These are phyloP conservation scores for Sporobolus alterniflorus DNA, from an alignment of 202 grass and related monocot species.

Conservation along the genomic window DNA sequence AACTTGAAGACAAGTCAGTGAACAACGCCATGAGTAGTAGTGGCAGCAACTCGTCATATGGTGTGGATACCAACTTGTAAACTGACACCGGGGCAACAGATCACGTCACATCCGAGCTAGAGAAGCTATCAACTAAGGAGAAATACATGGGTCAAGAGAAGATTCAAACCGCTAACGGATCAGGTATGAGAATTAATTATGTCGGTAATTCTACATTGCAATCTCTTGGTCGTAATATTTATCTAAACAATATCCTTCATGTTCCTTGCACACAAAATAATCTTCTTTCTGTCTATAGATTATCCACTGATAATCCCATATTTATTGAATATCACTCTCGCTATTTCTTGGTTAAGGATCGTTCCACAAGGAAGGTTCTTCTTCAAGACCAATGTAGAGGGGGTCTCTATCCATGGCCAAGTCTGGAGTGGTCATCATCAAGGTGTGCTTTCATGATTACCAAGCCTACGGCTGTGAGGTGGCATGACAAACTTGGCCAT, in stretches of 20 bases:
- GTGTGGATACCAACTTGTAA: too few relatives aligned
- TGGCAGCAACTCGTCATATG: too few relatives aligned
- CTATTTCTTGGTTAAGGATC: not conserved
- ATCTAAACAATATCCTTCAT: not conserved
- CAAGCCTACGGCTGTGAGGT: too few relatives aligned
- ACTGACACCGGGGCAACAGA: too few relatives aligned
- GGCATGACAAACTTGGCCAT: conserved; percentile 1
- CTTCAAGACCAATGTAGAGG: too few relatives aligned
- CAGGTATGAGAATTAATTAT: not conserved
- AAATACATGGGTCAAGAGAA: not conserved
- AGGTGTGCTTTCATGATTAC: too few relatives aligned
- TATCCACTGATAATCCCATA: not conserved
- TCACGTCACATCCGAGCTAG: too few relatives aligned
- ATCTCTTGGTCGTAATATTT: not conserved
- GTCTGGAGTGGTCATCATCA: too few relatives aligned
- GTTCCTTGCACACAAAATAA: not conserved
- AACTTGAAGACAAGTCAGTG: too few relatives aligned
- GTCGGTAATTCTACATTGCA: not conserved
- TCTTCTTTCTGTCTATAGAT: not conserved
- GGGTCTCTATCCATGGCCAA: conserved; percentile 90
- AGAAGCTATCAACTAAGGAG: too few relatives aligned
- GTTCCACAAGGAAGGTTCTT: not conserved
- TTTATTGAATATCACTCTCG: not conserved
- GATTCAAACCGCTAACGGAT: not conserved
- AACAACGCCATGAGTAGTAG: too few relatives aligned